Percentiles rank a stretch among this genome's conserved stretches.
Evolutionary conservation across 2,329 filamentous ascomycete species (phyloP).

Genomic region (Spiromastix sp.): DNA sequence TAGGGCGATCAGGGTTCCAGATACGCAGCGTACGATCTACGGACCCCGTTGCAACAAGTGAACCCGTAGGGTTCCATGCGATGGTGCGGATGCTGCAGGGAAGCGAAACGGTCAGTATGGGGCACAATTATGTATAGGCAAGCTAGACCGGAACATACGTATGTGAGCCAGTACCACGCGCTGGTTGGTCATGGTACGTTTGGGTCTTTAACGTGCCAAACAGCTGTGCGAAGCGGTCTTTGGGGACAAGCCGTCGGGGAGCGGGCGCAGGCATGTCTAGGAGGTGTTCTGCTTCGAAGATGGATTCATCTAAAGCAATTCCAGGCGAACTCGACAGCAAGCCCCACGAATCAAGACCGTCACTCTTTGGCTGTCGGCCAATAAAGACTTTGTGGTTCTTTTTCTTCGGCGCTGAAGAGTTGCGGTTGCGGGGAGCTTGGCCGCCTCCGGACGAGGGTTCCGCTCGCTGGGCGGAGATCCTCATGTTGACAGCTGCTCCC

Average conservation of each 20-base stretch:
- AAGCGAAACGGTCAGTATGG: too few relatives aligned
- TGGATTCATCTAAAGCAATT: too few relatives aligned
- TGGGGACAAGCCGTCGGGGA: constrained; percentile 39
- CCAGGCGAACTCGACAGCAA: too few relatives aligned
- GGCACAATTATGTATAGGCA: neutral
- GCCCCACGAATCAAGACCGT: too few relatives aligned
- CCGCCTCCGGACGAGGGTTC: too few relatives aligned
- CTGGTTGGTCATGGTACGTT: constrained; percentile 54
- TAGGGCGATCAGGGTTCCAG: constrained; percentile 60
- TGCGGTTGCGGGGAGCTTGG: too few relatives aligned
- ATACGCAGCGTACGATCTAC: constrained; percentile 83
- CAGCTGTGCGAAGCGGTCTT: constrained; percentile 57
- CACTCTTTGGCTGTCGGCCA: too few relatives aligned
- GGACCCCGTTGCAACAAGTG: constrained; percentile 74
- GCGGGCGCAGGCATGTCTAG: constrained; percentile 16
- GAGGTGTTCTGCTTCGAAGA: too few relatives aligned
- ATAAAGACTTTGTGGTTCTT: too few relatives aligned
- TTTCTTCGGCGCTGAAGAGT: too few relatives aligned
- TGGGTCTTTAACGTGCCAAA: constrained; percentile 62
- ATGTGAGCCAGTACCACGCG: constrained; percentile 45
- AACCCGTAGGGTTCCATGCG: constrained; percentile 80
- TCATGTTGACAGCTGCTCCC: too few relatives aligned
- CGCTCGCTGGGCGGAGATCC: too few relatives aligned
- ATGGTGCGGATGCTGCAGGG: constrained; percentile 61
- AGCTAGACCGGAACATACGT: constrained; percentile 37